Base-by-base conservation (phyloP, 139 green algal species). In the Desmodesmus armatus region DNA sequence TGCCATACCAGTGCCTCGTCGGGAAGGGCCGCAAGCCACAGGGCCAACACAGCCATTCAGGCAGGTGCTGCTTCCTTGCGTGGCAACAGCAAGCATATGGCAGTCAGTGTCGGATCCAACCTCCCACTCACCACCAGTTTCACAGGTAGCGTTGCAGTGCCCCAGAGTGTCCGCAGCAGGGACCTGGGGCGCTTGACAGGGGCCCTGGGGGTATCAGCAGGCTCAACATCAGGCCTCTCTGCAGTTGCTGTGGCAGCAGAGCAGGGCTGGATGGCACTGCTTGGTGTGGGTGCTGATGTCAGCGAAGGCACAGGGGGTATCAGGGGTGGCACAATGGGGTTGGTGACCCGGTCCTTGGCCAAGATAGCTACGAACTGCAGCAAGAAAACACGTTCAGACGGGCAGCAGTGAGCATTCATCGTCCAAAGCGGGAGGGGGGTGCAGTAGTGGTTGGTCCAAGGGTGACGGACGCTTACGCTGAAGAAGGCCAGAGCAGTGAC, bases 291-390 rank as follows among this genome's bases (percentile, higher is more conserved):
- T 31, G 66, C 66, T 15, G 33, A 23, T 33, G 35, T 5, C 6
- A 35, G 15, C 13, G 33, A 33, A 47, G 41, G 27, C 2, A 25
- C 40, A 17, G 39, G 69, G 39, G 73, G 73, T 27, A 80, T 31
- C 73, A 80, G 49, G 23, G 73, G 73, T 3, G 73, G 73, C 2
- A 80, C 35, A 33, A 80, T 69, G 35, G 73, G 73, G 73, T 33
- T 80, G 31, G 47, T 80, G 29, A 69, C 31, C 5, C 19, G 19
- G 19, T 80, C 47, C 17, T 33, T 47, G 19, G 67, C 25, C 25
- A 69, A 47, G 23, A 40, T 15, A 49, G 47, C 73, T 15, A 49
- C 73, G 17, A 80, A 17, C 73, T 80, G 49, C 49, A 77, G 27
- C 6, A n/a, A 69, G n/a, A 13, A 58, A 39, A 25, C 21, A 9